These are phyloP conservation scores for Psilocybe subaeruginosa DNA, from an alignment of 768 basidiomycete genomes.

Conservation along the genomic window DNA sequence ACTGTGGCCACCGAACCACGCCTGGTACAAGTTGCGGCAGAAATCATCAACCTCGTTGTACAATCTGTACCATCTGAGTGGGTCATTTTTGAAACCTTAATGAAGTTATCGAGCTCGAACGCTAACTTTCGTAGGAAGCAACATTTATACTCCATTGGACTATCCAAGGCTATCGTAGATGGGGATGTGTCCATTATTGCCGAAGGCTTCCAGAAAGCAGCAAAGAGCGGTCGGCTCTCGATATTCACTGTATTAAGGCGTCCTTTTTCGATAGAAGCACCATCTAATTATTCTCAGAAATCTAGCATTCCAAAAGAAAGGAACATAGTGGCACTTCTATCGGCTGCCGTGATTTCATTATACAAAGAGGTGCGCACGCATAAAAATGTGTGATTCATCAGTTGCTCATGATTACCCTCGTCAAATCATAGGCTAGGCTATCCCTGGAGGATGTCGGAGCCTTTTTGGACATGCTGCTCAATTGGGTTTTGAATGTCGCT, in stretches of 20 bases:
- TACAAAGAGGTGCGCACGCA: constrained; percentile 59
- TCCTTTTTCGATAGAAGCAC: background rate
- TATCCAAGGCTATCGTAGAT: constrained; percentile 55
- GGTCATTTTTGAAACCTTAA: constrained; percentile 33
- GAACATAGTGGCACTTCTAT: constrained; percentile 68
- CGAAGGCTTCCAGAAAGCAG: constrained; percentile 56
- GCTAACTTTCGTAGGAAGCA: constrained; percentile 57
- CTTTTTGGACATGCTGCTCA: constrained; percentile 57
- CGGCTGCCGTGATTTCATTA: constrained; percentile 66
- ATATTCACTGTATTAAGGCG: constrained; percentile 53
- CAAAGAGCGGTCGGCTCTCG: constrained; percentile 38
- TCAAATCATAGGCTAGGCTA: constrained; percentile 47
- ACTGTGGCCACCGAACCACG: constrained; percentile 45
- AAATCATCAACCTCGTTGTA: constrained; percentile 68
- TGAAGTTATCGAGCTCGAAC: background rate
- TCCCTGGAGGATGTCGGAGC: constrained; percentile 49
- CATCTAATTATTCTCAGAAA: constrained; percentile 17
- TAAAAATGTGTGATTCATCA: background rate
- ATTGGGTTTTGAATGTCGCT: constrained; percentile 58
- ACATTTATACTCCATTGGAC: constrained; percentile 46
- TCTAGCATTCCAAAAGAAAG: constrained; percentile 53
- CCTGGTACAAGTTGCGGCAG: constrained; percentile 62
- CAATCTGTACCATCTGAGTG: constrained; percentile 69
- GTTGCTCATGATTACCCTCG: constrained; percentile 1
- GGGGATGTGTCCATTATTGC: constrained; percentile 57